Evolutionary conservation across 2,329 filamentous ascomycete genomes (phyloP).

Genomic region (Huntiella abstrusa): DNA sequence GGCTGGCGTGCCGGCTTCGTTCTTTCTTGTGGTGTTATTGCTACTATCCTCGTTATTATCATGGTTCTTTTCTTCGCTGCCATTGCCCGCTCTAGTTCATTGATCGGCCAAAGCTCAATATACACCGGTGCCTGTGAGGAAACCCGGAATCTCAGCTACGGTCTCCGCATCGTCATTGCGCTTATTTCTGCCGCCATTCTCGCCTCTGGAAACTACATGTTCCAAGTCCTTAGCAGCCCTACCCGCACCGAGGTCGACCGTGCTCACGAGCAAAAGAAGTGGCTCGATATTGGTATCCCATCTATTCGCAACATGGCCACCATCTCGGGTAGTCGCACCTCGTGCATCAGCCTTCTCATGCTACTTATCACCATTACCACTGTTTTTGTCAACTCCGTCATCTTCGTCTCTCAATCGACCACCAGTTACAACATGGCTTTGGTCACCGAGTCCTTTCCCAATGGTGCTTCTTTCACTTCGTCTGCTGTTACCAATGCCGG

Average conservation of each 20-base stretch:
- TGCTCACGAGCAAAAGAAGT: constrained; percentile 26
- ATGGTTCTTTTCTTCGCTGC: constrained; percentile 23
- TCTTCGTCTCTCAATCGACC: constrained; percentile 23
- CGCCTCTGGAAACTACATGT: constrained; percentile 31
- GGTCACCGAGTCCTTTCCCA: constrained; percentile 20
- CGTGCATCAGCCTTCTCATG: constrained; percentile 23
- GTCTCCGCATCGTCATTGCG: constrained; percentile 27
- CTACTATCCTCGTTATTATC: constrained; percentile 12
- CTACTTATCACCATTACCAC: constrained; percentile 25
- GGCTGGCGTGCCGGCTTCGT: constrained; percentile 31
- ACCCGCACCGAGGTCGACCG: constrained; percentile 28
- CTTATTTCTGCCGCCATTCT: constrained; percentile 25
- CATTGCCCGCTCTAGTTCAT: constrained; percentile 19
- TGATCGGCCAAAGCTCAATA: constrained; percentile 21
- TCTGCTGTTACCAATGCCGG: constrained; percentile 18
- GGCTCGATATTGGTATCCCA: constrained; percentile 36
- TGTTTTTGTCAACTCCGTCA: constrained; percentile 36
- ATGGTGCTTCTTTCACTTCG: constrained; percentile 20
- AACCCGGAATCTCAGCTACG: constrained; percentile 22
- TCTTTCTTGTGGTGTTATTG: constrained; percentile 17
- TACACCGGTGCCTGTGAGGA: constrained; percentile 21
- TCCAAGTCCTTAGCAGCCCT: constrained; percentile 35
- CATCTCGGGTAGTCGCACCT: constrained; percentile 23
- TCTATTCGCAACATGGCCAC: constrained; percentile 29
- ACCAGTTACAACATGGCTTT: constrained; percentile 19